phyloP scores from a whole-genome alignment of 768 basidiomycete genomes.

The Tylopilus sp. region DNA sequence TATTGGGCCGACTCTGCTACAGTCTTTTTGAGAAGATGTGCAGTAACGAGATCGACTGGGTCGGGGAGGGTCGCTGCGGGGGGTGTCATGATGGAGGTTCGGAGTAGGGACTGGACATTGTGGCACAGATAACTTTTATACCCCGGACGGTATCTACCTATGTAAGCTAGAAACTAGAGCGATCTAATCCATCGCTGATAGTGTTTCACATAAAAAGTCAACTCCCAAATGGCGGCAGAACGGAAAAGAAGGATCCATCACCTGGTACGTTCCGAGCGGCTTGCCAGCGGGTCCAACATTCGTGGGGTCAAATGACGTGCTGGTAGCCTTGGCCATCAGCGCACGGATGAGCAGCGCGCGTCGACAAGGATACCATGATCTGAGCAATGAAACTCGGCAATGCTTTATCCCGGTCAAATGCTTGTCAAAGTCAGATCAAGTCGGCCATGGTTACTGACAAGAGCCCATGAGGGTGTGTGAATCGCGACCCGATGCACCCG shows the following conservation, averaged over 20 bases:
- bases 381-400: too few species aligned
- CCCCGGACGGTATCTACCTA: not conserved
- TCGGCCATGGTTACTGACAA: not conserved
- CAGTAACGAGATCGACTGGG: slow-evolving; percentile 18
- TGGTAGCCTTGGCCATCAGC: not conserved
- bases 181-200: not conserved
- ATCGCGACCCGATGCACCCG: not conserved
- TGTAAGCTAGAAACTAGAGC: not conserved
- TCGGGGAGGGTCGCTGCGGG: slow-evolving; percentile 32
- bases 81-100: slow-evolving; percentile 33
- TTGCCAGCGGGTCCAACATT: not conserved
- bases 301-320: not conserved
- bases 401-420: not conserved
- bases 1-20: slow-evolving; percentile 10
- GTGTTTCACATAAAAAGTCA: not conserved
- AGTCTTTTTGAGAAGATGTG: slow-evolving; percentile 23
- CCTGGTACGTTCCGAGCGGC: not conserved
- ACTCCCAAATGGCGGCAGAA: not conserved
- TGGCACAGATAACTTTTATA: slow-evolving; percentile 2
- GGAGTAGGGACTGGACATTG: not conserved
- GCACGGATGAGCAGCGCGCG: not conserved
- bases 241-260: not conserved
- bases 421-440: not conserved
- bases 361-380: too few species aligned
- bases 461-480: not conserved